Evolutionary conservation across 1,284 basidiomycete species (phyloP).

Genomic region (Malassezia yamatoensis): DNA sequence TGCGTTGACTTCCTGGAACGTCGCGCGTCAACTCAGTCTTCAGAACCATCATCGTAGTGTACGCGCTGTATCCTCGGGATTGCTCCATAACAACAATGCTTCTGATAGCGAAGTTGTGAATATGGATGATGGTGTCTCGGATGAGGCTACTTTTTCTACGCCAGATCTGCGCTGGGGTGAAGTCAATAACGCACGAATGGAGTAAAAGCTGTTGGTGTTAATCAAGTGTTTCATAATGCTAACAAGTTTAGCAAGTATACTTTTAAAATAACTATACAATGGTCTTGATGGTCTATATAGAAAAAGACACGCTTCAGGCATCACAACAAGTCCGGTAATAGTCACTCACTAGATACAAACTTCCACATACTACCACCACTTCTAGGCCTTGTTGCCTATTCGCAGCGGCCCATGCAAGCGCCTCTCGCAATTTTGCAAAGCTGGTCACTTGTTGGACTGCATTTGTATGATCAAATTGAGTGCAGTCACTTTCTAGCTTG

Average conservation of each 20-base stretch:
- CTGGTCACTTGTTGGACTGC: conserved; percentile 4
- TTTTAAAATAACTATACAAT: too few relatives aligned
- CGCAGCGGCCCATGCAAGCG: conserved; percentile 20
- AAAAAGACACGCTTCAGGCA: neutral
- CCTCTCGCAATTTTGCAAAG: conserved; percentile 15
- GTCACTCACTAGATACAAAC: conserved; percentile 42
- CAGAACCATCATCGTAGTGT: neutral
- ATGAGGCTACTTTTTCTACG: neutral
- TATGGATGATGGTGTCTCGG: neutral
- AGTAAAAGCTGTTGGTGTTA: too few relatives aligned
- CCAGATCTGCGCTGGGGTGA: neutral
- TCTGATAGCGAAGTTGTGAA: neutral
- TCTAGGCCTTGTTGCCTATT: neutral
- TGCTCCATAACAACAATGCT: conserved; percentile 1
- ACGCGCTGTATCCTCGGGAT: conserved; percentile 1
- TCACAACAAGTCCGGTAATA: conserved; percentile 19
- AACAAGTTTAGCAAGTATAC: too few relatives aligned
- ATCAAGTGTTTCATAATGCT: too few relatives aligned
- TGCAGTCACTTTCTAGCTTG: conserved; percentile 1
- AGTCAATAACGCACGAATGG: neutral
- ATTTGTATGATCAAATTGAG: neutral
- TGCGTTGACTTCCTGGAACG: neutral
- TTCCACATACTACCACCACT: conserved; percentile 35
- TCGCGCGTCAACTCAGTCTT: neutral
- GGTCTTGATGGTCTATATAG: neutral